Evolutionary conservation across 2,329 filamentous ascomycete genomes (phyloP).

Genomic region (Claviceps maximensis): DNA sequence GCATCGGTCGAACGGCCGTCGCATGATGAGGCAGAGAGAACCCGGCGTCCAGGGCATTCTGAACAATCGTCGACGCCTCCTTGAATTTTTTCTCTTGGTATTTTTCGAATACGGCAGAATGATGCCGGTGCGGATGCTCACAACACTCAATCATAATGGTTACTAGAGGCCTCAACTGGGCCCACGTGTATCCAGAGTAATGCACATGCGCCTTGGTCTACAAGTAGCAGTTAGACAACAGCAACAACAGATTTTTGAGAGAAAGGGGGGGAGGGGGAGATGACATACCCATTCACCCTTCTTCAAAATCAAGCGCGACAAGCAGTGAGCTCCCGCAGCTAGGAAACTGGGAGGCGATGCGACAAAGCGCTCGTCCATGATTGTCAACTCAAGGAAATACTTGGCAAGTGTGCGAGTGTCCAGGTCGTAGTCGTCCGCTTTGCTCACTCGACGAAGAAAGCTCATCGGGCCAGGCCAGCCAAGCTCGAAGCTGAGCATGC

Average conservation of each 20-base stretch:
- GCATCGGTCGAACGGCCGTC: constrained; percentile 23
- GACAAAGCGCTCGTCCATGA: constrained; percentile 97
- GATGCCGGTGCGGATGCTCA: constrained; percentile 66
- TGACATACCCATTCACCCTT: constrained; percentile 83
- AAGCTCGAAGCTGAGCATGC: constrained; percentile 87
- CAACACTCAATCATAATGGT: constrained; percentile 78
- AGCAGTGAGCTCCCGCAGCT: constrained; percentile 82
- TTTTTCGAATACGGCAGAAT: constrained; percentile 80
- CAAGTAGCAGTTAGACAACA: neutral
- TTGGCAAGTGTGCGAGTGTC: constrained; percentile 93
- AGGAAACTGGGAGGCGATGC: constrained; percentile 81
- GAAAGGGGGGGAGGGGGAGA: neutral
- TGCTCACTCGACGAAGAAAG: constrained; percentile 92
- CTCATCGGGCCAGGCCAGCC: constrained; percentile 99
- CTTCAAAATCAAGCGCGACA: constrained; percentile 74
- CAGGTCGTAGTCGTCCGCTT: constrained; percentile 93
- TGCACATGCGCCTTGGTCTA: constrained; percentile 73
- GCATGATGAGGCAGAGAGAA: constrained; percentile 34
- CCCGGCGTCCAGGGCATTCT: constrained; percentile 54
- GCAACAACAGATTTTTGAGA: neutral
- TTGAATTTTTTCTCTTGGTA: constrained; percentile 83
- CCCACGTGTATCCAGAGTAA: constrained; percentile 87
- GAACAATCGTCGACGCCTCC: constrained; percentile 67
- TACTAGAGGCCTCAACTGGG: constrained; percentile 67
- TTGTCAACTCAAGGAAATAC: constrained; percentile 91